Evolutionary conservation across 2,329 filamentous ascomycete species (phyloP), one percentile per base, ranked within the genome.

Genomic region (Fusarium algeriense): DNA sequence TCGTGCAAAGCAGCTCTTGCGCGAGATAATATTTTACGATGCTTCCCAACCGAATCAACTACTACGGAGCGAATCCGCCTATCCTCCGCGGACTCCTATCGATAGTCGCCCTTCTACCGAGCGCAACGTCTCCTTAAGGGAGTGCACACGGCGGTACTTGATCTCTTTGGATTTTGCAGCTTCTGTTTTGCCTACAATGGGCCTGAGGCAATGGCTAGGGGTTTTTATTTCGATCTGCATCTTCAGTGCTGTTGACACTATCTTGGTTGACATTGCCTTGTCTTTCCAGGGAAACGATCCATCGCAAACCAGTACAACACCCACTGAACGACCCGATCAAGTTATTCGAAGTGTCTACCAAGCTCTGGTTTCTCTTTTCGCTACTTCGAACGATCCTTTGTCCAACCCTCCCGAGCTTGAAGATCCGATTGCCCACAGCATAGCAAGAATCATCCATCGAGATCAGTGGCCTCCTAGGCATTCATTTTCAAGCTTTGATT

Each of bases 221-320:
- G 76, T 84, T 7, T 88, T 89, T 64, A 80, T 87, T 53, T 85
- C 88, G 15, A 77, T 90, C 20, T 89, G 87, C 75, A 85, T 90
- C n/a, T 88, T 90, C 73, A 89, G 87, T 74, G 81, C 87, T 32
- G 82, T 86, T 23, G 84, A 85, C 52, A 86, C 86, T 2, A 81
- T 90, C 3, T 78, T 89, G 8, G 79, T 85, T 19, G 85, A 88
- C 60, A 79, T 86, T 50, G 64, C 75, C 28, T 67, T 67, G 20
- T 71, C 70, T 38, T 57, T 71, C 37, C 55, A 73, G 40, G 59
- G 60, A 23, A 50, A 62, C 58, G 44, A 66, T 50, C 60, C 67
- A 34, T 64, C 50, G 8, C 53, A 60, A 44, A 50, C 49, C 32
- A 69, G 60, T 35, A 56, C 35, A 32, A 62, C 43, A 20, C 59